Evolutionary conservation across 805 yeast genomes (phyloP).

Genomic region (Torulaspora indica): DNA sequence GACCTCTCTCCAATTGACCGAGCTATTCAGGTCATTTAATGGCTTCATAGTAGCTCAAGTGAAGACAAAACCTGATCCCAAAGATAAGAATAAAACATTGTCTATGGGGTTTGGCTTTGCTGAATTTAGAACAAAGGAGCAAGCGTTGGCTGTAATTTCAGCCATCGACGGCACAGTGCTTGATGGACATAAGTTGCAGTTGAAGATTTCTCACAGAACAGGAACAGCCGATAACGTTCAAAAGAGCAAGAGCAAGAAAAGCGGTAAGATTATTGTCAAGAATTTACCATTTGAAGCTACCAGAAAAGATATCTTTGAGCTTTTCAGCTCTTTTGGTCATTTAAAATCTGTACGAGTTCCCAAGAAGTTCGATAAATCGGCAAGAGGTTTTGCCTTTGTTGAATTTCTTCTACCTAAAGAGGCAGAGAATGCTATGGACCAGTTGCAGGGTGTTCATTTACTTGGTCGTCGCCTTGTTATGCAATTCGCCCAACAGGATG

Average conservation of each 20-base stretch:
- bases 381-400: slow-evolving; percentile 97
- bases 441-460: slow-evolving; percentile 92
- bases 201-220: slow-evolving; percentile 81
- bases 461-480: slow-evolving; percentile 90
- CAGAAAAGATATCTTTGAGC: slow-evolving; percentile 84
- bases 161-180: slow-evolving; percentile 70
- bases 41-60: slow-evolving; percentile 83
- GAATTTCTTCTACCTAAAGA: slow-evolving; percentile 84
- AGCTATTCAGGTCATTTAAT: slow-evolving; percentile 59
- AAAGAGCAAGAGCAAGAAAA: slow-evolving; percentile 39
- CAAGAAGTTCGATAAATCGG: slow-evolving; percentile 87
- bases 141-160: slow-evolving; percentile 71
- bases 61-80: slow-evolving; percentile 84
- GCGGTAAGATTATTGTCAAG: slow-evolving; percentile 87
- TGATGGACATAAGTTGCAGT: slow-evolving; percentile 85
- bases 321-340: slow-evolving; percentile 92
- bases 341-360: slow-evolving; percentile 93
- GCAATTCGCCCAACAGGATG: slow-evolving; percentile 83
- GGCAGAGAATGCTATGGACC: slow-evolving; percentile 91
- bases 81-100: slow-evolving; percentile 54
- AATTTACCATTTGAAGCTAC: slow-evolving; percentile 96
- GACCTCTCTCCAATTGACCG: slow-evolving; percentile 50
- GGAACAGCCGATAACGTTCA: slow-evolving; percentile 37
- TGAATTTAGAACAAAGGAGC: slow-evolving; percentile 73
- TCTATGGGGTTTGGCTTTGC: slow-evolving; percentile 99